These are phyloP conservation scores for Udeniomyces megalosporus DNA, from an alignment of 768 basidiomycete genomes.

Conservation along the genomic window DNA sequence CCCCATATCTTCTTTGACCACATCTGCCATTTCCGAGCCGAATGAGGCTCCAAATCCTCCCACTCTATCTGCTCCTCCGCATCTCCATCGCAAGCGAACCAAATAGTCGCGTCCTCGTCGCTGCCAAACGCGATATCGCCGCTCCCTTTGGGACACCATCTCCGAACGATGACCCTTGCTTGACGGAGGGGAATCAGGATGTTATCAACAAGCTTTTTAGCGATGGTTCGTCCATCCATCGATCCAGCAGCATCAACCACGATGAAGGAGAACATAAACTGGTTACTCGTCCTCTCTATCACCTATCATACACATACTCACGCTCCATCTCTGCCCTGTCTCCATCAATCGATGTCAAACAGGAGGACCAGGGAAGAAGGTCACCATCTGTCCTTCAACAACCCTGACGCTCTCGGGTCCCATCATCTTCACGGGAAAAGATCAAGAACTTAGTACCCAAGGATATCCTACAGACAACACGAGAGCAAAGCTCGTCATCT, in stretches of 20 bases:
- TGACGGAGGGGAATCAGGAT: conserved; percentile 20
- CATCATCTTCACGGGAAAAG: conserved; percentile 30
- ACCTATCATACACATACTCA: no score
- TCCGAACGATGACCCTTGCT: background rate
- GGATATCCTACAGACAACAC: conserved; percentile 31
- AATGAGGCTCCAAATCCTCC: no score
- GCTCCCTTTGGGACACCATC: no score
- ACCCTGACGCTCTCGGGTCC: conserved; percentile 26
- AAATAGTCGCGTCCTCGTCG: background rate
- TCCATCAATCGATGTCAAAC: background rate
- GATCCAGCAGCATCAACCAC: no score
- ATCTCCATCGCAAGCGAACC: background rate
- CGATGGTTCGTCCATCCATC: conserved; percentile 14
- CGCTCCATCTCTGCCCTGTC: background rate
- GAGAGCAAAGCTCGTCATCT: conserved; percentile 28
- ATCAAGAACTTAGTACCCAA: conserved; percentile 32
- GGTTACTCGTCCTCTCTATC: no score
- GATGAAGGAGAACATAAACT: no score
- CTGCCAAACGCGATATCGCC: background rate
- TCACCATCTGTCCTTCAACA: conserved; percentile 27
- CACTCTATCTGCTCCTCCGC: no score
- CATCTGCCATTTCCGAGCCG: no score
- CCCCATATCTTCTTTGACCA: no score
- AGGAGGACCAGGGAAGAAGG: conserved; percentile 30
- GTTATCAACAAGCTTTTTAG: conserved; percentile 23